phyloP scores from a whole-genome alignment of 2,329 filamentous ascomycete genomes.

The Aspergillus pseudoterreus region DNA sequence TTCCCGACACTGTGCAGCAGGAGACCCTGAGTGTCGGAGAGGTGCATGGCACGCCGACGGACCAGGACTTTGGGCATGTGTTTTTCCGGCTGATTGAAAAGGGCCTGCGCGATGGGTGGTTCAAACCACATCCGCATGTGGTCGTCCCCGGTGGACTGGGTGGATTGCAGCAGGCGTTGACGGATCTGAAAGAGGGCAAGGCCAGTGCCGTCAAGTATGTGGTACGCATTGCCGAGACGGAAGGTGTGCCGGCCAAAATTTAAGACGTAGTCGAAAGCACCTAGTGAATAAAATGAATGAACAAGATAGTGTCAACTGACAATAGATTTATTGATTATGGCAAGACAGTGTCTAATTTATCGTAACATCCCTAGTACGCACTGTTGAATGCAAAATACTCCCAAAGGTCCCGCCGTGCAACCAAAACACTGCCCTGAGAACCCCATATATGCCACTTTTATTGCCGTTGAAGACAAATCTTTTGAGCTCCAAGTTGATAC shows the following conservation, averaged over 20 bases:
- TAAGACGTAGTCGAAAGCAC: background rate
- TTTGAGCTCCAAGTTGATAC: conserved; percentile 44
- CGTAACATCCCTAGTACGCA: conserved; percentile 19
- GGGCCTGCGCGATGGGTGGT: conserved; percentile 49
- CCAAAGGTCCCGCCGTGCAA: conserved; percentile 28
- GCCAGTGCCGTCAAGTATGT: conserved; percentile 64
- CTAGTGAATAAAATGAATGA: too few relatives aligned
- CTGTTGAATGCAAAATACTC: conserved; percentile 39
- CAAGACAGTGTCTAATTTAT: conserved; percentile 4
- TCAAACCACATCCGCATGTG: conserved; percentile 49
- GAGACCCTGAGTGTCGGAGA: conserved; percentile 35
- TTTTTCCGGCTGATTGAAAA: conserved; percentile 44
- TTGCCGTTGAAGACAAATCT: conserved; percentile 62
- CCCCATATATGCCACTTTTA: conserved; percentile 36
- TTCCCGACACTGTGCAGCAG: conserved; percentile 37
- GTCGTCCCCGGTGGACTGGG: conserved; percentile 52
- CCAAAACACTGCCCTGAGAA: conserved; percentile 26
- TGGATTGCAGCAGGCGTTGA: conserved; percentile 52
- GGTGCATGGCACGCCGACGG: conserved; percentile 21
- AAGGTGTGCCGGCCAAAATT: background rate
- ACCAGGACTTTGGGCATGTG: conserved; percentile 41
- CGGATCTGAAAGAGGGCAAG: conserved; percentile 56
- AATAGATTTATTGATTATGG: background rate
- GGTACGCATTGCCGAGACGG: conserved; percentile 52
- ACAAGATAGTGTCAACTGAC: too few relatives aligned